Percentiles rank a stretch among this genome's conserved stretches.
These are phyloP conservation scores for Phialocephala subalpina DNA, from an alignment of 2,329 filamentous ascomycete genomes.

Conservation along the genomic window DNA sequence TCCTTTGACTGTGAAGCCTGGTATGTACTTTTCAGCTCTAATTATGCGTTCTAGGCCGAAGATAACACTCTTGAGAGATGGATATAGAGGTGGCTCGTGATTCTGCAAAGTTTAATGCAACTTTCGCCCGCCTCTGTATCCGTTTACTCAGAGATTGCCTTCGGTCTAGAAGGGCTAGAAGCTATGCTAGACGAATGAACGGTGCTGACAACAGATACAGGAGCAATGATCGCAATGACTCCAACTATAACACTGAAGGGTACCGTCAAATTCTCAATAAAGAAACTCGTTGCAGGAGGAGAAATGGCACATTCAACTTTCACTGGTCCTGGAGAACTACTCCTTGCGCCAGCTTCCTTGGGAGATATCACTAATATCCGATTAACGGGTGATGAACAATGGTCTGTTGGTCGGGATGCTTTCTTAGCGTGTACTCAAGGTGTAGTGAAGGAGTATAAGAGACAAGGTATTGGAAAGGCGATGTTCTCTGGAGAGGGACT, in stretches of 20 bases:
- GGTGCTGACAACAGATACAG: constrained; percentile 47
- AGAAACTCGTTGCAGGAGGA: constrained; percentile 86
- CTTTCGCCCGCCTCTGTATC: too few species aligned
- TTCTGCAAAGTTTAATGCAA: too few species aligned
- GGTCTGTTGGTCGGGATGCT: constrained; percentile 87
- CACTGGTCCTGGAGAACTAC: constrained; percentile 89
- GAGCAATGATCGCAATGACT: constrained; percentile 95
- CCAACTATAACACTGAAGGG: constrained; percentile 86
- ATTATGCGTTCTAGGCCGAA: not conserved
- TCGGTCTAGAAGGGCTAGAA: too few species aligned
- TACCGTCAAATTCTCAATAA: constrained; percentile 83
- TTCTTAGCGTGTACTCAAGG: constrained; percentile 88
- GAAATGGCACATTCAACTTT: constrained; percentile 82
- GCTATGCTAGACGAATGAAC: not conserved
- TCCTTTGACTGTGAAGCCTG: constrained; percentile 81
- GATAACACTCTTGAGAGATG: not conserved
- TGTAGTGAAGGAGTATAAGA: constrained; percentile 87
- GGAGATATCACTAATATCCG: constrained; percentile 88
- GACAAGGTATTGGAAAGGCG: constrained; percentile 85
- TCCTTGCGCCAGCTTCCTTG: constrained; percentile 80
- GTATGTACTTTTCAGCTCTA: constrained; percentile 47
- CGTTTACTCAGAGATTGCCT: too few species aligned
- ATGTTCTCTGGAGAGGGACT: constrained; percentile 94
- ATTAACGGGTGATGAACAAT: constrained; percentile 74
- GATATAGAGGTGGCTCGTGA: not conserved